Evolutionary conservation across 257 asterid species (phyloP), one percentile per base, ranked within the genome.

Genomic region (Vinca minor): DNA sequence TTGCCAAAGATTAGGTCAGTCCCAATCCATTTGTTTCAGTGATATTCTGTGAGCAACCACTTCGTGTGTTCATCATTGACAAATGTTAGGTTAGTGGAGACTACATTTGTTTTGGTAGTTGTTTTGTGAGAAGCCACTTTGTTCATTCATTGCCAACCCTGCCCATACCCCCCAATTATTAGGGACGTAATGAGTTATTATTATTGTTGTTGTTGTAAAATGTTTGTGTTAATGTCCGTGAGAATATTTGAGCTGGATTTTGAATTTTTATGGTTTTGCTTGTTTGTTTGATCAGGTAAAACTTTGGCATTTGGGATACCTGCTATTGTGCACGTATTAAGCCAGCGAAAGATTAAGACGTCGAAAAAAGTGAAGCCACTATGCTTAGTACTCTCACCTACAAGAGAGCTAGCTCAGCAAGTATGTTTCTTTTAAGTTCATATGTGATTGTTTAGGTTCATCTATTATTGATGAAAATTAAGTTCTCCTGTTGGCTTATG

Each of bases 341-440:
- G 65, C 76, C 82, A 82, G 85, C 76, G 75, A 57, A 87, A 83
- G 78, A 60, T 66, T 55, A 77, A 62, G 46, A 35, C 74, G 1
- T 65, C 74, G 3, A 84, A 76, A 88, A 85, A 70, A 71, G 83
- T 36, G 63, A 84, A 72, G 66, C 99, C 97, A 4, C 82, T 81
- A 49, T 84, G 94, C 69, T 94, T 93, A 60, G 89, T 87, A 61
- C 84, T 93, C 60, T 84, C 97, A 28, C 99, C 99, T 78, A 93
- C 97, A 11, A 85, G 97, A 75, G 98, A 92, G 82, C 78, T 89
- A 45, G 98, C 97, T 69, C 98, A 92, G 72, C 99, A 93, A 74
- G 97, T 93, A 87, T 53, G 95, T 50, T 58, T 15, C 28, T 42
- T 1, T 44, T 29, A 25, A 54, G 49, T 2, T 20, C 17, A 31